Conservation (phyloP, 1,139 yeast genomes). For the Lizanozyma gosingica region DNA sequence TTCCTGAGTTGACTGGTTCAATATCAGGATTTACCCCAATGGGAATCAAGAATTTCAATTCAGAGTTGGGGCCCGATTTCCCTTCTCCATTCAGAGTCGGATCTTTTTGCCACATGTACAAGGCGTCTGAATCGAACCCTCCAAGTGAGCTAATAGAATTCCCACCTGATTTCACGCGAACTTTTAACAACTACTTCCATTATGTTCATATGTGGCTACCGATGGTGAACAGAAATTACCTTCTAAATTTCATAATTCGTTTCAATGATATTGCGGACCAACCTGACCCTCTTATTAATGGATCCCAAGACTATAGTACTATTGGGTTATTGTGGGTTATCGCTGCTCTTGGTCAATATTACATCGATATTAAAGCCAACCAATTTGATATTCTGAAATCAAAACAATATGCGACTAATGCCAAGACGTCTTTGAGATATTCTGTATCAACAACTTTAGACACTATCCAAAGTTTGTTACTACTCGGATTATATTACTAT, state of each 20-base stretch:
- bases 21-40: slow-evolving; percentile 15
- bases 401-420: slow-evolving; percentile 12
- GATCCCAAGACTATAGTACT: slow-evolving; percentile 12
- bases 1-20: slow-evolving; percentile 15
- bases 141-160: slow-evolving; percentile 16
- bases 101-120: slow-evolving; percentile 15
- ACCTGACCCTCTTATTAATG: background rate
- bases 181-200: slow-evolving; percentile 13
- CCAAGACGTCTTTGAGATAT: slow-evolving; percentile 15
- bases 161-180: slow-evolving; percentile 10
- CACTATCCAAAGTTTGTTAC: slow-evolving; percentile 17
- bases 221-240: slow-evolving; percentile 13
- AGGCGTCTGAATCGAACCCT: slow-evolving; percentile 8
- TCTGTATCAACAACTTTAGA: slow-evolving; percentile 17
- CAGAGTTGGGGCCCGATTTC: slow-evolving; percentile 2
- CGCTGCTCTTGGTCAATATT: slow-evolving; percentile 12
- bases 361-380: slow-evolving; percentile 4
- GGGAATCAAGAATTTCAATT: slow-evolving; percentile 8
- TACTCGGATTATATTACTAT: slow-evolving; percentile 15
- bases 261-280: background rate
- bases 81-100: slow-evolving; percentile 16
- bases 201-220: slow-evolving; percentile 15
- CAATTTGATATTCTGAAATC: slow-evolving; percentile 4
- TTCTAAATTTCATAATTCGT: background rate
- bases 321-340: slow-evolving; percentile 17